phyloP scores from a whole-genome alignment of 2,329 filamentous ascomycete species.

The Xylaria sp. region DNA sequence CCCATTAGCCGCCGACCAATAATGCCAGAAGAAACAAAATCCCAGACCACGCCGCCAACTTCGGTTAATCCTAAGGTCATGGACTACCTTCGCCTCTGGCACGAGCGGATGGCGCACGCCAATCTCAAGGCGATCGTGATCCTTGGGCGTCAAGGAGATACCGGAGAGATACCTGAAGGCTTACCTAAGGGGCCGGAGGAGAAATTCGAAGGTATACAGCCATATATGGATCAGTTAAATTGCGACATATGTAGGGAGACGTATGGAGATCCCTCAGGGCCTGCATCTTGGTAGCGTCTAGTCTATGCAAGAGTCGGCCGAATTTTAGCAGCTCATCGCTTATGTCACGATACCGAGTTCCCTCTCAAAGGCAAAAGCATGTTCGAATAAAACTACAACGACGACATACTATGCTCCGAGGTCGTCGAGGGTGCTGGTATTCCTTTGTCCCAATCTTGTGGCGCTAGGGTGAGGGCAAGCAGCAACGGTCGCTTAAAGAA shows the following conservation, averaged over 20 bases:
- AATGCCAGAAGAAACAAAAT: slow-evolving; percentile 4
- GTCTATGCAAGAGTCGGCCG: not conserved
- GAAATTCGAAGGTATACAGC: slow-evolving; percentile 5
- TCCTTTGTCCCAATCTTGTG: not conserved
- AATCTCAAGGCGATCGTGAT: slow-evolving; percentile 17
- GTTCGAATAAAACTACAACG: not conserved
- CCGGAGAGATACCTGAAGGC: slow-evolving; percentile 1
- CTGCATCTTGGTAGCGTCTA: slow-evolving; percentile 3
- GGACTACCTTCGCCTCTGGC: slow-evolving; percentile 15
- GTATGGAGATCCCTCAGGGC: slow-evolving; percentile 4
- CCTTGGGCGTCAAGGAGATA: slow-evolving; percentile 6
- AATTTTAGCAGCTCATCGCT: not conserved
- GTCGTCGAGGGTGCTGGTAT: too few species aligned
- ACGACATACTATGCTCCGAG: too few species aligned
- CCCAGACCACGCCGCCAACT: not conserved
- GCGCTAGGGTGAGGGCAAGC: not conserved
- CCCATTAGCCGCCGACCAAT: not conserved
- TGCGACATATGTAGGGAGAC: slow-evolving; percentile 12
- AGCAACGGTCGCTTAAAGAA: not conserved
- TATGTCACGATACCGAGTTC: not conserved
- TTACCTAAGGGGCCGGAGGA: slow-evolving; percentile 8
- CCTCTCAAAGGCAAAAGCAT: not conserved
- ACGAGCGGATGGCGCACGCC: slow-evolving; percentile 11
- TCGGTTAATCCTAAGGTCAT: slow-evolving; percentile 3
- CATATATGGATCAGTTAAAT: slow-evolving; percentile 9